Evolutionary conservation across 83 land plant genomes (phyloP).

Genomic region (Picea mariana): DNA sequence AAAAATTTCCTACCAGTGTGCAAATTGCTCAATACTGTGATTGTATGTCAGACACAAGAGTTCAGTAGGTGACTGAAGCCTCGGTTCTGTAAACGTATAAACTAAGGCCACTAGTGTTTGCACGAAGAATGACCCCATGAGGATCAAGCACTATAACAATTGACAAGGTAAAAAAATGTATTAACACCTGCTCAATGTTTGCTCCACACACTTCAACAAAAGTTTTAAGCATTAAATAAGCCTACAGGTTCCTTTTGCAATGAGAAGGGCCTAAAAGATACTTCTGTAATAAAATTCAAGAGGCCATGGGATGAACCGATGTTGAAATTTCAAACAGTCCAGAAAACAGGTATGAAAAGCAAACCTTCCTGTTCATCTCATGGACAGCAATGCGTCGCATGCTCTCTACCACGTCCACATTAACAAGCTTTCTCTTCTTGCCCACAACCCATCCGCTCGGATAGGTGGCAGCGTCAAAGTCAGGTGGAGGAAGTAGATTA

Average conservation of each 20-base stretch:
- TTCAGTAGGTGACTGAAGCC: neutral
- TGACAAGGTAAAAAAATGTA: too few species aligned
- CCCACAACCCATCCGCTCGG: slow-evolving; percentile 93
- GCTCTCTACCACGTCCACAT: slow-evolving; percentile 96
- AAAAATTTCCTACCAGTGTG: too few species aligned
- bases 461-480: slow-evolving; percentile 77
- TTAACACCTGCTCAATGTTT: neutral
- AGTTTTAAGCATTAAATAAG: neutral
- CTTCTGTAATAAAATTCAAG: neutral
- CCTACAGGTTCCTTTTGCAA: neutral
- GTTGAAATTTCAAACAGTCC: neutral
- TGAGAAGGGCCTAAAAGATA: neutral
- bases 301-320: neutral
- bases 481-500: slow-evolving; percentile 83
- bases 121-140: neutral
- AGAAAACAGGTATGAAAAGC: neutral
- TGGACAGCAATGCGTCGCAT: slow-evolving; percentile 92
- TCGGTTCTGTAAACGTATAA: neutral
- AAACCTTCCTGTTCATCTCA: slow-evolving; percentile 96
- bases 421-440: slow-evolving; percentile 85
- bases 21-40: too few species aligned
- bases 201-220: neutral
- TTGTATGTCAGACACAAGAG: neutral
- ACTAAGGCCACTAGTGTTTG: neutral
- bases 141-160: neutral